These are phyloP conservation scores for Lachancea thermotolerans DNA, from an alignment of 805 yeast genomes.

Conservation along the genomic window DNA sequence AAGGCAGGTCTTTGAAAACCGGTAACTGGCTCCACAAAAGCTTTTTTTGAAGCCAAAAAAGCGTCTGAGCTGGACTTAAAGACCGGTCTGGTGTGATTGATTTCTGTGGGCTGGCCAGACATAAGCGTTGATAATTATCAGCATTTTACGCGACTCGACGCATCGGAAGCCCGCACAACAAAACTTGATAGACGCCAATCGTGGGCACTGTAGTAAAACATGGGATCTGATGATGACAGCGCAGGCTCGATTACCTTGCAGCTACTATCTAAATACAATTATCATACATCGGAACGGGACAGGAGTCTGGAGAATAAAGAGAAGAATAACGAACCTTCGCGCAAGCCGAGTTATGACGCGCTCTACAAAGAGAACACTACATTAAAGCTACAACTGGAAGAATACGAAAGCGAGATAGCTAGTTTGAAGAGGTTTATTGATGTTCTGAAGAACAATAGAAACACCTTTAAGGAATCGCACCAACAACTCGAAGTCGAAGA, in stretches of 20 bases:
- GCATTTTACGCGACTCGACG: too few relatives aligned
- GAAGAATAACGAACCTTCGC: slow-evolving; percentile 9
- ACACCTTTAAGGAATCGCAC: slow-evolving; percentile 7
- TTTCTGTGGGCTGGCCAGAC: too few relatives aligned
- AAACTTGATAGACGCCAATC: too few relatives aligned
- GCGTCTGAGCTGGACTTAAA: too few relatives aligned
- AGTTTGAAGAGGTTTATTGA: slow-evolving; percentile 14
- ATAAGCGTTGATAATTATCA: too few relatives aligned
- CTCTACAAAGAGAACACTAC: slow-evolving; percentile 27
- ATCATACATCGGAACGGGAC: slow-evolving; percentile 25
- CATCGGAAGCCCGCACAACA: too few relatives aligned
- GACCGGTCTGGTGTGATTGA: too few relatives aligned
- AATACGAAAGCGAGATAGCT: slow-evolving; percentile 22
- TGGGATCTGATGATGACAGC: background rate
- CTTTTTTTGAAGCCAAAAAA: too few relatives aligned
- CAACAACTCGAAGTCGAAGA: slow-evolving; percentile 7
- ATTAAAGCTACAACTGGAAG: slow-evolving; percentile 21
- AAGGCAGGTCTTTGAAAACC: too few relatives aligned
- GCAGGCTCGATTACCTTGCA: slow-evolving; percentile 16
- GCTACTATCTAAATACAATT: slow-evolving; percentile 26
- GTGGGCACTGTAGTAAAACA: background rate
- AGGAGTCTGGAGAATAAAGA: slow-evolving; percentile 26
- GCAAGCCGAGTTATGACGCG: slow-evolving; percentile 23
- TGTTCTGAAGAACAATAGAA: slow-evolving; percentile 11
- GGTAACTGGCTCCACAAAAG: too few relatives aligned